Evolutionary conservation across 495 filamentous ascomycete genomes (phyloP).

Genomic region (Entonaema liquescens): DNA sequence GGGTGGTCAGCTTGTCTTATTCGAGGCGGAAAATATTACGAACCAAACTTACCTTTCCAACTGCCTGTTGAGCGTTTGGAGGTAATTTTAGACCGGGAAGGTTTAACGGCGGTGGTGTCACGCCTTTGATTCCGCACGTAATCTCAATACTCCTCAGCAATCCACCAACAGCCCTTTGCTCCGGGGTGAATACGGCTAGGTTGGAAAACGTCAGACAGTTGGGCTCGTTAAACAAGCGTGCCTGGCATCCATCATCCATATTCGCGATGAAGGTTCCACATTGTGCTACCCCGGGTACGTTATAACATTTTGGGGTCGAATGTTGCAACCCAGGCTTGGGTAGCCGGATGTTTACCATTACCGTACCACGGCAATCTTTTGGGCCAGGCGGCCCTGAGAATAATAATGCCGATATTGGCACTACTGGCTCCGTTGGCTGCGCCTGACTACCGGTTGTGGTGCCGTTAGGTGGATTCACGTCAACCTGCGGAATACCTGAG

Average conservation of each 20-base stretch:
- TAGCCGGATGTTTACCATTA: slow-evolving; percentile 41
- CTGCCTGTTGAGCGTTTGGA: slow-evolving; percentile 35
- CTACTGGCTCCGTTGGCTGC: slow-evolving; percentile 27
- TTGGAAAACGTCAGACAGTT: slow-evolving; percentile 50
- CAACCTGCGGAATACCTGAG: slow-evolving; percentile 45
- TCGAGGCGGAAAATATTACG: slow-evolving; percentile 15
- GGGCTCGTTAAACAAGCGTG: slow-evolving; percentile 50
- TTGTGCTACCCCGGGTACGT: slow-evolving; percentile 45
- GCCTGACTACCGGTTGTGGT: slow-evolving; percentile 21
- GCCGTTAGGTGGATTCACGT: slow-evolving; percentile 44
- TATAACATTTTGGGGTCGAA: slow-evolving; percentile 45
- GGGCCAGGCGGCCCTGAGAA: slow-evolving; percentile 52
- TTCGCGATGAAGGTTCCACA: slow-evolving; percentile 51
- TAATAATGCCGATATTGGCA: slow-evolving; percentile 48
- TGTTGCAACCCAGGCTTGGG: slow-evolving; percentile 39
- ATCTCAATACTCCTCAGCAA: slow-evolving; percentile 50
- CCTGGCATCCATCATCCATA: slow-evolving; percentile 52
- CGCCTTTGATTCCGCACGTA: slow-evolving; percentile 45
- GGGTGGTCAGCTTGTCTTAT: slow-evolving; percentile 2
- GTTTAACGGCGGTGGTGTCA: slow-evolving; percentile 37
- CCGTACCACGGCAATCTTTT: slow-evolving; percentile 47
- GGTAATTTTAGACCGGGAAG: slow-evolving; percentile 40
- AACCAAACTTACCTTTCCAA: slow-evolving; percentile 27
- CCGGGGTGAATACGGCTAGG: slow-evolving; percentile 52
- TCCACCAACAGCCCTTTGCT: slow-evolving; percentile 48